Evolutionary conservation across 2,329 filamentous ascomycete genomes (phyloP).

Genomic region (Verticillium albo-atrum): DNA sequence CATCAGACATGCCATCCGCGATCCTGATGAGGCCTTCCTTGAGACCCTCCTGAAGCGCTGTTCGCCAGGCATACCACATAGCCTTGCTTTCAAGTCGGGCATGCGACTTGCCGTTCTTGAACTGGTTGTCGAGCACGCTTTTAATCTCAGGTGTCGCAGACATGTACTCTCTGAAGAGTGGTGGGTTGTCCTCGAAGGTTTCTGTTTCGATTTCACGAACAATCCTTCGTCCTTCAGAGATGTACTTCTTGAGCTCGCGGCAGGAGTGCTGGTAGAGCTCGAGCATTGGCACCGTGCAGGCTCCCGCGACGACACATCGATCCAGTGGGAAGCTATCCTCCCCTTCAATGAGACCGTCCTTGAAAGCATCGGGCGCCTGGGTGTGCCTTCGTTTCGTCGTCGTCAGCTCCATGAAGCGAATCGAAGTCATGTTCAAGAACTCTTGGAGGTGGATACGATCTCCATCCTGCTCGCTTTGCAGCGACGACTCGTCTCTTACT

Average conservation of each 20-base stretch:
- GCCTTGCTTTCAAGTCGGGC: slow-evolving; percentile 87
- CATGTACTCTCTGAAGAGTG: slow-evolving; percentile 88
- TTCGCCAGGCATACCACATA: slow-evolving; percentile 98
- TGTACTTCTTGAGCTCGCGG: slow-evolving; percentile 93
- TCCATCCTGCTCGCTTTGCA: slow-evolving; percentile 45
- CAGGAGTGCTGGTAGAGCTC: slow-evolving; percentile 95
- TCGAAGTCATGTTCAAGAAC: slow-evolving; percentile 91
- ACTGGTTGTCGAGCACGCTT: slow-evolving; percentile 87
- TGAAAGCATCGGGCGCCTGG: slow-evolving; percentile 51
- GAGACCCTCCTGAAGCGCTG: slow-evolving; percentile 76
- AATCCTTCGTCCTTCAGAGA: slow-evolving; percentile 84
- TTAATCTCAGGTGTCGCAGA: slow-evolving; percentile 79
- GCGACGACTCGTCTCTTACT: slow-evolving; percentile 34
- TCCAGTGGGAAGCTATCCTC: slow-evolving; percentile 59
- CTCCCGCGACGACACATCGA: slow-evolving; percentile 79
- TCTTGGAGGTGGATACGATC: slow-evolving; percentile 79
- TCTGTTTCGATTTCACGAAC: slow-evolving; percentile 88
- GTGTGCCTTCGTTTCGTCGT: slow-evolving; percentile 92
- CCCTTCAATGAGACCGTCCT: slow-evolving; percentile 34
- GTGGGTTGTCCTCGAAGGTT: slow-evolving; percentile 84
- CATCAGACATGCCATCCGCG: slow-evolving; percentile 68
- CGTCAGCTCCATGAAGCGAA: slow-evolving; percentile 98
- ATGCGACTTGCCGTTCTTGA: slow-evolving; percentile 95
- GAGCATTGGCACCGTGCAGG: slow-evolving; percentile 87
- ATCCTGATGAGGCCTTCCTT: slow-evolving; percentile 77